phyloP scores from a whole-genome alignment of 2,329 filamentous ascomycete genomes.

The Emericellopsis atlantica region DNA sequence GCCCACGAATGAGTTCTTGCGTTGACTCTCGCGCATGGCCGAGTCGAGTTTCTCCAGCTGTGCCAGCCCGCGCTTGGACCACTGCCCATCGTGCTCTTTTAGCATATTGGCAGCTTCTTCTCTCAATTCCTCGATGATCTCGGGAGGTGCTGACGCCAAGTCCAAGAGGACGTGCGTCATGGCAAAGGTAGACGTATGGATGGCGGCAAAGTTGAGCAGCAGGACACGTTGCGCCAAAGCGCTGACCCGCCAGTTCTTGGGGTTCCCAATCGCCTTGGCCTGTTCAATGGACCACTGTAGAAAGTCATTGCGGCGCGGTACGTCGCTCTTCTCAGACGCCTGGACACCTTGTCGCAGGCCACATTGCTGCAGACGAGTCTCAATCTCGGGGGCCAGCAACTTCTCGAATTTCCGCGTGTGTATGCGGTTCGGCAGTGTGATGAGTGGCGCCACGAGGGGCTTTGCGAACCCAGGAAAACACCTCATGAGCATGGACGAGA shows the following conservation, averaged over 20 bases:
- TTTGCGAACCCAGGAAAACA: neutral
- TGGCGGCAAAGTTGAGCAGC: conserved; percentile 21
- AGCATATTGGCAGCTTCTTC: conserved; percentile 8
- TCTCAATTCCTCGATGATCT: conserved; percentile 29
- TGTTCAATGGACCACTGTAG: conserved; percentile 4
- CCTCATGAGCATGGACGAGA: neutral
- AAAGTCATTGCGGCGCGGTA: conserved; percentile 3
- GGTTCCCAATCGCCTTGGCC: conserved; percentile 8
- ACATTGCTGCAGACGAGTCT: neutral
- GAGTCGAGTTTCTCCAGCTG: conserved; percentile 25
- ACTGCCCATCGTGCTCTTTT: conserved; percentile 7
- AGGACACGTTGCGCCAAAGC: conserved; percentile 15
- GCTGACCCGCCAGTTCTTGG: conserved; percentile 9
- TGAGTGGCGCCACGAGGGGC: neutral
- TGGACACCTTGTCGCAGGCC: neutral
- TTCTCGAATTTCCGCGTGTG: neutral
- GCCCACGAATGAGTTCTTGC: conserved; percentile 17
- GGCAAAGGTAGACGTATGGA: conserved; percentile 23
- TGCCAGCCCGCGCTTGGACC: conserved; percentile 18
- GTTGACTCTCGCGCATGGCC: conserved; percentile 24
- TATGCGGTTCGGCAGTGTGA: neutral
- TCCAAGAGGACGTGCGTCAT: conserved; percentile 27
- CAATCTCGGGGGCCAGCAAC: neutral
- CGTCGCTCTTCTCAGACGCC: neutral
- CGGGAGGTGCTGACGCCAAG: conserved; percentile 17